Conservation (phyloP, 1,139 yeast genomes). For the Saccharomyces hybrid region DNA sequence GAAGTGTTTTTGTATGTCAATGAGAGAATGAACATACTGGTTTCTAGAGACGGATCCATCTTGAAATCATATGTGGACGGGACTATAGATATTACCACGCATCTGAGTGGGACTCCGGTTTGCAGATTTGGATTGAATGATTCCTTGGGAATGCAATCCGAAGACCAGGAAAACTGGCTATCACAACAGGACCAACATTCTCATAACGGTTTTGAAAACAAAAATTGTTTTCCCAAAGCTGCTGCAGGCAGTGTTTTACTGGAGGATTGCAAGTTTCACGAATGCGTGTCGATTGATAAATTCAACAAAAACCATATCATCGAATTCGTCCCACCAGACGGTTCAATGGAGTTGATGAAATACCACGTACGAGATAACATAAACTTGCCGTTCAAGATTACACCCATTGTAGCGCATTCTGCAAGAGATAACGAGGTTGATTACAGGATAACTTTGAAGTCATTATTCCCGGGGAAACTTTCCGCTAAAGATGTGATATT, state of each 20-base stretch:
- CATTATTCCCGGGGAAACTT: slow-evolving; percentile 53
- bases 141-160: slow-evolving; percentile 29
- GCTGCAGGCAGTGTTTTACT: slow-evolving; percentile 48
- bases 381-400: slow-evolving; percentile 63
- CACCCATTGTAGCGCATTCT: slow-evolving; percentile 44
- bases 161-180: slow-evolving; percentile 40
- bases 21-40: slow-evolving; percentile 65
- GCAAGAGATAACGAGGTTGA: slow-evolving; percentile 45
- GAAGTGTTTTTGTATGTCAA: slow-evolving; percentile 71
- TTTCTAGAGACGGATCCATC: slow-evolving; percentile 52
- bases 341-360: slow-evolving; percentile 79
- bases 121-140: slow-evolving; percentile 60
- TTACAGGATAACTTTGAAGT: slow-evolving; percentile 53
- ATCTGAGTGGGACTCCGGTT: slow-evolving; percentile 65
- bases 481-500: slow-evolving; percentile 60
- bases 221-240: slow-evolving; percentile 31
- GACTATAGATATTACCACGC: slow-evolving; percentile 60
- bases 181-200: neutral
- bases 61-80: slow-evolving; percentile 75
- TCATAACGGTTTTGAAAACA: slow-evolving; percentile 10
- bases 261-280: slow-evolving; percentile 83
- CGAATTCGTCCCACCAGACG: slow-evolving; percentile 84
- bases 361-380: slow-evolving; percentile 56
- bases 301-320: slow-evolving; percentile 63
- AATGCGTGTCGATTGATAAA: slow-evolving; percentile 65